A percentile compares a stretch with the other conserved stretches of the same genome.
phyloP scores from a whole-genome alignment of 176 grass and related monocot species.

The Alopecurus myosuroides region DNA sequence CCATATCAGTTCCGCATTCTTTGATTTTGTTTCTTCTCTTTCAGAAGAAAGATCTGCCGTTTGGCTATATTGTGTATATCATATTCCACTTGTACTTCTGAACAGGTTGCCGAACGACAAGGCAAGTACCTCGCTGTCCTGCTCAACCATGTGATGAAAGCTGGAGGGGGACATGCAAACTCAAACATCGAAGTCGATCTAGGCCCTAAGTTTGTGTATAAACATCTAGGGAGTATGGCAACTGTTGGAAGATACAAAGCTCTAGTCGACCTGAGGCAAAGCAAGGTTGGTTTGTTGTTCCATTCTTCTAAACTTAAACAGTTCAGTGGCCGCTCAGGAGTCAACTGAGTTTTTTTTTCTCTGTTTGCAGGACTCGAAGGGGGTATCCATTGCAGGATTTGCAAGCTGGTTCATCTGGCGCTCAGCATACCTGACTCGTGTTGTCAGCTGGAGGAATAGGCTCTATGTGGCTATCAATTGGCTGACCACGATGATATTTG shows the following conservation, averaged over 20 bases:
- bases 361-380: slow-evolving; percentile 66
- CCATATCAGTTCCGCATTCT: not conserved
- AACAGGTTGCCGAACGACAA: slow-evolving; percentile 90
- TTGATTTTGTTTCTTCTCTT: not conserved
- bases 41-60: not conserved
- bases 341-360: not conserved
- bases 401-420: slow-evolving; percentile 91
- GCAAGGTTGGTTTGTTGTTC: slow-evolving; percentile 54
- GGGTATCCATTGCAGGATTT: slow-evolving; percentile 89
- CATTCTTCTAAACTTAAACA: not conserved
- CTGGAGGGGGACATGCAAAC: slow-evolving; percentile 74
- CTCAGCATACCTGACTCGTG: slow-evolving; percentile 85
- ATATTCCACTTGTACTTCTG: not conserved
- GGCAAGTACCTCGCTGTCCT: slow-evolving; percentile 69
- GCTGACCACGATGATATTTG: slow-evolving; percentile 89
- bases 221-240: slow-evolving; percentile 94
- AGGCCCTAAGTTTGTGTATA: slow-evolving; percentile 77
- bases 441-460: slow-evolving; percentile 96
- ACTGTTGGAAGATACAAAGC: slow-evolving; percentile 96
- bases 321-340: not conserved
- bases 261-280: slow-evolving; percentile 82
- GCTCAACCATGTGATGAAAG: slow-evolving; percentile 57
- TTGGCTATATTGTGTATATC: not conserved
- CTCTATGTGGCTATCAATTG: slow-evolving; percentile 93
- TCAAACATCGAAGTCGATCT: slow-evolving; percentile 39